These are phyloP conservation scores for Chlorella sp. DNA, from an alignment of 139 green algal genomes.

Conservation along the genomic window DNA sequence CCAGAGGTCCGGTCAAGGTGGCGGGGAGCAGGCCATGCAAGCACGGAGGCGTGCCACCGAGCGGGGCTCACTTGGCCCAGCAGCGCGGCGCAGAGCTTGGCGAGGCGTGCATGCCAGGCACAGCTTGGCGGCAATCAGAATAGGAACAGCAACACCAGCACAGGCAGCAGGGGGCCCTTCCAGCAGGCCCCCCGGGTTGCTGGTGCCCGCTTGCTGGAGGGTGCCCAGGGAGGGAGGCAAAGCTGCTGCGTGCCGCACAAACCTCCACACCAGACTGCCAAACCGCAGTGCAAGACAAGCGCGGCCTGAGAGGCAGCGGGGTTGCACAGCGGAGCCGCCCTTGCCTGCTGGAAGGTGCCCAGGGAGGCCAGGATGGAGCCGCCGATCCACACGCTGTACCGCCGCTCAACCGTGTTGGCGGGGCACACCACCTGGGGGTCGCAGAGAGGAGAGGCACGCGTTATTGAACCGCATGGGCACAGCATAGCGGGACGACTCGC, in stretches of 20 bases:
- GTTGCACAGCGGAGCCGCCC: too few species aligned
- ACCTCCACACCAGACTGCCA: too few species aligned
- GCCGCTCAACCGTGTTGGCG: slow-evolving; percentile 80
- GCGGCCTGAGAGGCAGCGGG: neutral
- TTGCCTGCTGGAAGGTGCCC: slow-evolving; percentile 93
- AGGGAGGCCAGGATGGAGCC: slow-evolving; percentile 94
- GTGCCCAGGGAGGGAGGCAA: slow-evolving; percentile 86
- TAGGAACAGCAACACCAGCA: too few species aligned
- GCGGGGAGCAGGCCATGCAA: too few species aligned
- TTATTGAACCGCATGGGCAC: neutral
- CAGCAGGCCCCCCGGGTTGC: too few species aligned
- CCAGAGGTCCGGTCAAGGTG: too few species aligned
- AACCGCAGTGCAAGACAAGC: neutral
- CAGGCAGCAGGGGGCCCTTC: too few species aligned
- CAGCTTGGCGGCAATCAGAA: too few species aligned
- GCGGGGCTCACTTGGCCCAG: too few species aligned
- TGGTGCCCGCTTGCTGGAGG: slow-evolving; percentile 69
- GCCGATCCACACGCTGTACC: slow-evolving; percentile 88
- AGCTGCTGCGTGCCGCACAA: neutral
- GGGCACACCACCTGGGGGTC: slow-evolving; percentile 71
- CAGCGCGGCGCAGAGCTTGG: too few species aligned
- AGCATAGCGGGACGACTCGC: neutral
- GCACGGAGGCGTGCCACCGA: too few species aligned
- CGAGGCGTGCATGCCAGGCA: too few species aligned
- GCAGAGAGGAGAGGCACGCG: neutral